Percentiles rank a stretch among this genome's conserved stretches.
These are phyloP conservation scores for Harrya chromipes DNA, from an alignment of 768 basidiomycete species.

Conservation along the genomic window DNA sequence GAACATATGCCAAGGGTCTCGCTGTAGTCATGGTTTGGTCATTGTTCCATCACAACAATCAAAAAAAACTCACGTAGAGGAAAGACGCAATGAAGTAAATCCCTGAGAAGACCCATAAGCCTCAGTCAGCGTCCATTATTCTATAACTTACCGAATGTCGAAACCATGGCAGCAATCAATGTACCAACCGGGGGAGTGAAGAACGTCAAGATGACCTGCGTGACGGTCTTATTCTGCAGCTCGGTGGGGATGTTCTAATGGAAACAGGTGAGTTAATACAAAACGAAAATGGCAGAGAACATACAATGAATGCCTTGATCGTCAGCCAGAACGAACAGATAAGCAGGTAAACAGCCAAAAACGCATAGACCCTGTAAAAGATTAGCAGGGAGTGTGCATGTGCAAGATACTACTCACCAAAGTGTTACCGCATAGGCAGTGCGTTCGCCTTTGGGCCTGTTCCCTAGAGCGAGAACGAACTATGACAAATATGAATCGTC, in stretches of 20 bases:
- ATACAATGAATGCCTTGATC: conserved; percentile 69
- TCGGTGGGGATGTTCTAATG: conserved; percentile 50
- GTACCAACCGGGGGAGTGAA: conserved; percentile 77
- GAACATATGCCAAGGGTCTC: conserved; percentile 98
- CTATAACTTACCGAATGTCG: conserved; percentile 67
- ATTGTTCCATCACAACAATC: background rate
- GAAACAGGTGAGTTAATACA: conserved; percentile 1
- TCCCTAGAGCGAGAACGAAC: conserved; percentile 73
- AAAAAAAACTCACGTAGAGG: conserved; percentile 63
- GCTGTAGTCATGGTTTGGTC: conserved; percentile 40
- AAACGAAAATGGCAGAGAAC: conserved; percentile 13
- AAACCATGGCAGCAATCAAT: conserved; percentile 81
- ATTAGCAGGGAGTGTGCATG: conserved; percentile 4
- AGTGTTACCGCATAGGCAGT: conserved; percentile 66
- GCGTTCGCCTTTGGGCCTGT: conserved; percentile 87
- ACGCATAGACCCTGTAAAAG: conserved; percentile 69
- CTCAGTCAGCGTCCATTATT: background rate
- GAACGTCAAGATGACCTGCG: conserved; percentile 53
- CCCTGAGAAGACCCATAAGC: conserved; percentile 35
- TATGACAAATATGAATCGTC: conserved; percentile 13
- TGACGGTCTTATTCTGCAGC: conserved; percentile 47
- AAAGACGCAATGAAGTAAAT: conserved; percentile 84
- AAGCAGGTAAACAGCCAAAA: conserved; percentile 80
- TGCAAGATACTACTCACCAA: conserved; percentile 44
- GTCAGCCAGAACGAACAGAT: conserved; percentile 88